These are phyloP conservation scores for Haplographium delicatum DNA, from an alignment of 495 filamentous ascomycete genomes.

Conservation along the genomic window DNA sequence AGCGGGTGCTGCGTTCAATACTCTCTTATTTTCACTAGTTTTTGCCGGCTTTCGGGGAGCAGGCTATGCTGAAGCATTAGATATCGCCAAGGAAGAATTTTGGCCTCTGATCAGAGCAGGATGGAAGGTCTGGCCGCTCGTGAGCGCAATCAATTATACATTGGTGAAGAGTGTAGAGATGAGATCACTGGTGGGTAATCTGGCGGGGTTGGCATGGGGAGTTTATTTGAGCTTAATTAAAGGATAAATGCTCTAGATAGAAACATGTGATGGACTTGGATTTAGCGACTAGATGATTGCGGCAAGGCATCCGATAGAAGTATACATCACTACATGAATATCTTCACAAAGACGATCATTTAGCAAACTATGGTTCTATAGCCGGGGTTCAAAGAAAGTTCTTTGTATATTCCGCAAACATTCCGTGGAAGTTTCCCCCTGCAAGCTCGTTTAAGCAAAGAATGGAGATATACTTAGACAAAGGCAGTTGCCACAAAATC, in stretches of 20 bases:
- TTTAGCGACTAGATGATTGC: too few relatives aligned
- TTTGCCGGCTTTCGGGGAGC: slow-evolving; percentile 21
- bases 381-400: too few relatives aligned
- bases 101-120: slow-evolving; percentile 66
- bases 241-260: neutral
- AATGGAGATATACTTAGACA: too few relatives aligned
- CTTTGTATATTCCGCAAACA: too few relatives aligned
- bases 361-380: too few relatives aligned
- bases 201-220: slow-evolving; percentile 82
- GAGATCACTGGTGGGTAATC: slow-evolving; percentile 69
- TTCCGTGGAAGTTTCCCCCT: neutral
- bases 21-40: slow-evolving; percentile 56
- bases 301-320: too few relatives aligned
- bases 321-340: too few relatives aligned
- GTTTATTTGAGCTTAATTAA: slow-evolving; percentile 78
- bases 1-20: slow-evolving; percentile 70
- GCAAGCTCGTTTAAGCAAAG: neutral
- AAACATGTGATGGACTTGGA: neutral
- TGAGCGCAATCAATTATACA: slow-evolving; percentile 72
- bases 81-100: slow-evolving; percentile 50
- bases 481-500: too few relatives aligned
- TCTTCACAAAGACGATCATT: too few relatives aligned
- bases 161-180: slow-evolving; percentile 68
- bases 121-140: slow-evolving; percentile 78
- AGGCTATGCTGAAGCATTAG: slow-evolving; percentile 18